Conservation (phyloP, 1,139 yeast species). For the Taphrina sp. region DNA sequence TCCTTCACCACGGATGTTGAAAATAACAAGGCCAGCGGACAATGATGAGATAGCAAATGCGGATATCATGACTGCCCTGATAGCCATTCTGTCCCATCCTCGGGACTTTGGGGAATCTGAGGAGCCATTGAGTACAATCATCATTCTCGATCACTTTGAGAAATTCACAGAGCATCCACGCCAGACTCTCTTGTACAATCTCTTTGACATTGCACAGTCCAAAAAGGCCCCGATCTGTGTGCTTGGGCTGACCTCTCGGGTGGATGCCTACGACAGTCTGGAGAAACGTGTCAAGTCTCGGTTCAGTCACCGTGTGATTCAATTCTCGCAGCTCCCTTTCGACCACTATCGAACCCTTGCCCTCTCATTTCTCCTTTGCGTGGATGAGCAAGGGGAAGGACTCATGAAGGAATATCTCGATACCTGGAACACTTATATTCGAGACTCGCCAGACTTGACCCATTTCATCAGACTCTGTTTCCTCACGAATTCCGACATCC, state of each 20-base stretch:
- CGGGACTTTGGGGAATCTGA: constrained; percentile 35
- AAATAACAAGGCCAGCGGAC: constrained; percentile 12
- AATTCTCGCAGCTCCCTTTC: constrained; percentile 51
- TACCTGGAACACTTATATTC: constrained; percentile 56
- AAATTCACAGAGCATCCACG: constrained; percentile 66
- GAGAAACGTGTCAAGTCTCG: constrained; percentile 91
- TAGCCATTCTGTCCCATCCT: constrained; percentile 50
- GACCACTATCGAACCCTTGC: constrained; percentile 44
- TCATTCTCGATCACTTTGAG: constrained; percentile 83
- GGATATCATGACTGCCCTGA: constrained; percentile 55
- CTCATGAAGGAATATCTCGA: constrained; percentile 43
- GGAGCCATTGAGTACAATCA: constrained; percentile 57
- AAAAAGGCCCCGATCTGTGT: constrained; percentile 72
- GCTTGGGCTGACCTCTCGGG: constrained; percentile 72
- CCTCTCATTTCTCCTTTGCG: constrained; percentile 28
- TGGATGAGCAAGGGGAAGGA: constrained; percentile 34
- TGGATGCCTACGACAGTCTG: constrained; percentile 69
- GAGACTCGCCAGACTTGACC: constrained; percentile 36
- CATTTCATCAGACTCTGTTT: constrained; percentile 33
- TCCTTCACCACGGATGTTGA: not conserved
- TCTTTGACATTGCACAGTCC: constrained; percentile 79
- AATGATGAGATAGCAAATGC: constrained; percentile 42
- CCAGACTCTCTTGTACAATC: constrained; percentile 79
- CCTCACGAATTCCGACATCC: constrained; percentile 36
- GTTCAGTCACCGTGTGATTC: constrained; percentile 74